These are phyloP conservation scores for Colletotrichum noveboracense DNA, from an alignment of 2,329 filamentous ascomycete species.

Conservation along the genomic window DNA sequence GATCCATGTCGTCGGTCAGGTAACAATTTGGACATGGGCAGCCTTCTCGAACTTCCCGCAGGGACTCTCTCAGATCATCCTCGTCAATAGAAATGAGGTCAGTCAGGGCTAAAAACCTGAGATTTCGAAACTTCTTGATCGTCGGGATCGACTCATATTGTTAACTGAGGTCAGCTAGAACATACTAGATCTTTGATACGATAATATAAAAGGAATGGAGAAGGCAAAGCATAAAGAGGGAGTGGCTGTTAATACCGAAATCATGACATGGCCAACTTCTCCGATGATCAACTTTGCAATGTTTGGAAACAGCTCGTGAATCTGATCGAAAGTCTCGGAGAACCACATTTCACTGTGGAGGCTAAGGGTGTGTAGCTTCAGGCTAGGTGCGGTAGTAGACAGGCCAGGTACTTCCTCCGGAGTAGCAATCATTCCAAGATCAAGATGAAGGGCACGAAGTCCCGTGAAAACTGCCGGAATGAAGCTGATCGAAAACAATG, in stretches of 20 bases:
- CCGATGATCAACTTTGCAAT: no score
- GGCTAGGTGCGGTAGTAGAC: fast-evolving
- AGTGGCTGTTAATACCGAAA: no score
- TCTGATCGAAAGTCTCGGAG: no score
- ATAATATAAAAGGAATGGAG: no score
- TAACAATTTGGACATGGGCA: no score
- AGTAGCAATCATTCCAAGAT: not conserved
- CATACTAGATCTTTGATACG: no score
- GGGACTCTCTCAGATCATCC: fast-evolving
- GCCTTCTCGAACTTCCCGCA: fast-evolving
- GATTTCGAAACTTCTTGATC: not conserved
- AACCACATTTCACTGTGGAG: not conserved
- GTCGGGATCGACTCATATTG: not conserved
- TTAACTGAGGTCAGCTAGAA: no score
- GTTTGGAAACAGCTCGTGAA: no score
- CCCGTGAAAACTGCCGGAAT: fast-evolving
- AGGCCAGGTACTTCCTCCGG: not conserved
- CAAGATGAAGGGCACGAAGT: not conserved
- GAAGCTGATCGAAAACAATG: not conserved
- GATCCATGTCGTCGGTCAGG: not conserved
- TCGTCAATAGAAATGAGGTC: not conserved
- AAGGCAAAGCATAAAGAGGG: no score
- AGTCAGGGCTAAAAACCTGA: not conserved
- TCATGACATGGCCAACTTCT: no score
- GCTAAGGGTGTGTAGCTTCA: not conserved